Evolutionary conservation across 768 basidiomycete species (phyloP).

Genomic region (Atractiella rhizophila): DNA sequence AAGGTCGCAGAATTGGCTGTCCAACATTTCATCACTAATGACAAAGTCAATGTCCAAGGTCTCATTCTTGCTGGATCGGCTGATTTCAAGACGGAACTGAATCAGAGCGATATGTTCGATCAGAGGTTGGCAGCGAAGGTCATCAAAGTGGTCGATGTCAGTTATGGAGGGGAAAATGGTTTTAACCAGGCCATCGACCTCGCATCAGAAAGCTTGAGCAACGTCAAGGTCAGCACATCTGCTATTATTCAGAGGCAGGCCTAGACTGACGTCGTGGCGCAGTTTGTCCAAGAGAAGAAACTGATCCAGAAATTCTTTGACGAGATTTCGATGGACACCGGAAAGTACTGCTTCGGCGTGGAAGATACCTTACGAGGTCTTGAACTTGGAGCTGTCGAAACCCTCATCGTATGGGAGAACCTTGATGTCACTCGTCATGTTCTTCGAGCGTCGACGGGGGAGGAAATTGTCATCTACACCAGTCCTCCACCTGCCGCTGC

Average conservation of each 20-base stretch:
- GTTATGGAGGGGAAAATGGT: slow-evolving; percentile 94
- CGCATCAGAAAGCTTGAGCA: slow-evolving; percentile 77
- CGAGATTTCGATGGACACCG: slow-evolving; percentile 92
- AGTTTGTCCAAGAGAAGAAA: too few relatives aligned
- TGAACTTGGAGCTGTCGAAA: slow-evolving; percentile 89
- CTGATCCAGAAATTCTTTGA: slow-evolving; percentile 97
- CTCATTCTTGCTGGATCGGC: slow-evolving; percentile 88
- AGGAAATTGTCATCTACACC: slow-evolving; percentile 56
- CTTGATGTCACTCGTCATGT: slow-evolving; percentile 67
- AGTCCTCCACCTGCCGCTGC: slow-evolving; percentile 21
- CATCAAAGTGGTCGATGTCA: slow-evolving; percentile 95
- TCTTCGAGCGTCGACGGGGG: slow-evolving; percentile 56
- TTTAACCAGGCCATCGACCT: slow-evolving; percentile 99
- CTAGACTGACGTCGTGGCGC: too few relatives aligned
- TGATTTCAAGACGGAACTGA: slow-evolving; percentile 95
- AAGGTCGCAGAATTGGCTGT: slow-evolving; percentile 94
- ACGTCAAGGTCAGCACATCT: slow-evolving; percentile 99
- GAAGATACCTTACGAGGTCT: slow-evolving; percentile 89
- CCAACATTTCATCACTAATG: slow-evolving; percentile 89
- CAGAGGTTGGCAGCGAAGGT: slow-evolving; percentile 61
- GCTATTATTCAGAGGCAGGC: too few relatives aligned
- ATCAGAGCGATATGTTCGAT: slow-evolving; percentile 92
- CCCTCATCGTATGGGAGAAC: slow-evolving; percentile 95
- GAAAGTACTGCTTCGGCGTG: slow-evolving; percentile 89
- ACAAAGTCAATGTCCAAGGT: slow-evolving; percentile 94